These are phyloP conservation scores for Cercophora sp. DNA, from an alignment of 495 filamentous ascomycete species.

Conservation along the genomic window DNA sequence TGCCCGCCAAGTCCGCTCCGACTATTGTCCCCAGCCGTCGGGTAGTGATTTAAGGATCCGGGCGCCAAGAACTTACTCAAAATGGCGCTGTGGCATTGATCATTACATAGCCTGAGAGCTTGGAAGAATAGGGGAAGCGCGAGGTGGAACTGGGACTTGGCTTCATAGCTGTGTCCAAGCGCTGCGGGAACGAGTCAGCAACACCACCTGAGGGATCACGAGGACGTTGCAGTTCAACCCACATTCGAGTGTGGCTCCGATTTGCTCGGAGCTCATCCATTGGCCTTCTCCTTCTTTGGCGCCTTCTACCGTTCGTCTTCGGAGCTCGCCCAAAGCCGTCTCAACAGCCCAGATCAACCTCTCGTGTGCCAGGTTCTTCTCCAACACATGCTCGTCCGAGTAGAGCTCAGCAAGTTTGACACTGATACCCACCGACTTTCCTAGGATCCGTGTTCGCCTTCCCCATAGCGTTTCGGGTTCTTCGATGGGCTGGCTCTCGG, in stretches of 20 bases:
- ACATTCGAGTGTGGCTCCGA: constrained; percentile 69
- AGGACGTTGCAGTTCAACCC: constrained; percentile 18
- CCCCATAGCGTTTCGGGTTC: constrained; percentile 48
- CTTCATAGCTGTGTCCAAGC: constrained; percentile 68
- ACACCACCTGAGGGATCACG: background rate
- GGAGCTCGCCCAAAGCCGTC: constrained; percentile 67
- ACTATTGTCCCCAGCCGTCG: background rate
- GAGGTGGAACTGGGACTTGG: constrained; percentile 65
- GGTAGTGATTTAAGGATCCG: background rate
- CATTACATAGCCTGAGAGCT: constrained; percentile 68
- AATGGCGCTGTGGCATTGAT: constrained; percentile 61
- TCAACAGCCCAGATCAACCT: constrained; percentile 78
- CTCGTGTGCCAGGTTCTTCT: constrained; percentile 65
- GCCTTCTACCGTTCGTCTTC: constrained; percentile 60
- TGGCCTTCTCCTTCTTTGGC: constrained; percentile 59
- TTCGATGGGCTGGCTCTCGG: constrained; percentile 7
- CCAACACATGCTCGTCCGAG: constrained; percentile 52
- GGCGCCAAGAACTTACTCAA: constrained; percentile 57
- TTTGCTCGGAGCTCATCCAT: constrained; percentile 70
- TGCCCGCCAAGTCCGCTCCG: too few species aligned
- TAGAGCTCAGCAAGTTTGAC: constrained; percentile 84
- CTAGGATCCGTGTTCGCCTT: constrained; percentile 65
- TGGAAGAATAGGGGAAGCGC: constrained; percentile 87
- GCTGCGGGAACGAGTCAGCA: constrained; percentile 40
- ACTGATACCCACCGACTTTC: constrained; percentile 66